Evolutionary conservation across 2,329 filamentous ascomycete genomes (phyloP).

Genomic region (Dactylella cylindrospora): DNA sequence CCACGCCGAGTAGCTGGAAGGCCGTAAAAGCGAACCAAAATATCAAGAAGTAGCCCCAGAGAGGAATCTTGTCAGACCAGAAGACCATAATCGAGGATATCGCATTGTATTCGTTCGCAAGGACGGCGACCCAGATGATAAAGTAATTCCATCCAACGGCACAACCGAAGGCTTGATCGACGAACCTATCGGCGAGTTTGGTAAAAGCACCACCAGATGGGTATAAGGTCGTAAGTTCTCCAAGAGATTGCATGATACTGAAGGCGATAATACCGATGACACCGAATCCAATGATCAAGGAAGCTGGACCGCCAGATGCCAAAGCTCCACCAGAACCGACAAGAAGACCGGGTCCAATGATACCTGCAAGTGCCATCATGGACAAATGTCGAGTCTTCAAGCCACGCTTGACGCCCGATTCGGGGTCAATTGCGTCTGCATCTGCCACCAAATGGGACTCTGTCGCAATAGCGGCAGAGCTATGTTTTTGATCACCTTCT

Average conservation of each 20-base stretch:
- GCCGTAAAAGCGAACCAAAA: slow-evolving; percentile 71
- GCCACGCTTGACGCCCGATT: slow-evolving; percentile 39
- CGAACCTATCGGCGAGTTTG: slow-evolving; percentile 72
- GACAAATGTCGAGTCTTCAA: slow-evolving; percentile 61
- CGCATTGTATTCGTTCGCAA: slow-evolving; percentile 70
- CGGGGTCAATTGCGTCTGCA: slow-evolving; percentile 41
- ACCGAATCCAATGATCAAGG: slow-evolving; percentile 71
- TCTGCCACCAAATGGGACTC: slow-evolving; percentile 33
- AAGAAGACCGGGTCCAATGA: slow-evolving; percentile 69
- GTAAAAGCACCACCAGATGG: slow-evolving; percentile 77
- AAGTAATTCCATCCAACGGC: slow-evolving; percentile 82
- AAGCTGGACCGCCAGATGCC: slow-evolving; percentile 68
- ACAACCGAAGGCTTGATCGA: slow-evolving; percentile 72
- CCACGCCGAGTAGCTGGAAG: slow-evolving; percentile 70
- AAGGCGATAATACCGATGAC: slow-evolving; percentile 70
- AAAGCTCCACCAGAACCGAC: slow-evolving; percentile 72
- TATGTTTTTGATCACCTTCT: slow-evolving; percentile 19
- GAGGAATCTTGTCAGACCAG: slow-evolving; percentile 64
- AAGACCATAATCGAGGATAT: slow-evolving; percentile 75
- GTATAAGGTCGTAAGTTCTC: slow-evolving; percentile 74
- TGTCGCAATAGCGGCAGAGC: slow-evolving; percentile 10
- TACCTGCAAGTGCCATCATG: slow-evolving; percentile 53
- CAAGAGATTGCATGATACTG: slow-evolving; percentile 55
- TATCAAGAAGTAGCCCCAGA: slow-evolving; percentile 69
- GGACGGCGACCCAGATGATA: slow-evolving; percentile 75